These are phyloP conservation scores for Aspergillus wentii DNA, from an alignment of 495 filamentous ascomycete genomes.

Conservation along the genomic window DNA sequence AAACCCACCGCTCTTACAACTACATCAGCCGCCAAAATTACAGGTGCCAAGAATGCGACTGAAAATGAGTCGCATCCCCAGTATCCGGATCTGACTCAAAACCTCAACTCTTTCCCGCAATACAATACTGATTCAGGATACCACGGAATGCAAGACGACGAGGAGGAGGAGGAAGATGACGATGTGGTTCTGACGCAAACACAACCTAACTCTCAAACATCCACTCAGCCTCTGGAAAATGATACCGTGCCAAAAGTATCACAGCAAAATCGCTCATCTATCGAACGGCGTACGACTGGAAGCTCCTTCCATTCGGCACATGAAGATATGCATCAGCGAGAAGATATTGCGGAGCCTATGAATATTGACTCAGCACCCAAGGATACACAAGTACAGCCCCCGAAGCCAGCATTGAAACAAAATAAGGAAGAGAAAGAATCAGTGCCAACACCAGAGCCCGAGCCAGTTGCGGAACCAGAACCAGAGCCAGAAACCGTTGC, in stretches of 20 bases:
- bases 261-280: slow-evolving; percentile 20
- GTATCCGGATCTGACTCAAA: slow-evolving; percentile 30
- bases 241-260: slow-evolving; percentile 29
- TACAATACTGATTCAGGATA: slow-evolving; percentile 72
- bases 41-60: slow-evolving; percentile 15
- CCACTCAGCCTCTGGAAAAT: slow-evolving; percentile 31
- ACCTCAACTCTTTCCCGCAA: slow-evolving; percentile 36
- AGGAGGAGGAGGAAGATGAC: slow-evolving; percentile 30
- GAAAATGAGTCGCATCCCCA: slow-evolving; percentile 20
- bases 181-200: slow-evolving; percentile 29
- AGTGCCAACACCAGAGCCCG: slow-evolving; percentile 5
- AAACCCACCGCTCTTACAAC: slow-evolving; percentile 21
- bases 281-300: slow-evolving; percentile 49
- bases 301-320: slow-evolving; percentile 65
- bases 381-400: slow-evolving; percentile 9
- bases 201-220: slow-evolving; percentile 28
- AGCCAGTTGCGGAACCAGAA: slow-evolving; percentile 4
- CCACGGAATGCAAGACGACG: slow-evolving; percentile 63
- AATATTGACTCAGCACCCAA: slow-evolving; percentile 19
- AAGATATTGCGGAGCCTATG: slow-evolving; percentile 32
- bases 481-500: slow-evolving; percentile 12
- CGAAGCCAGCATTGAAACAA: slow-evolving; percentile 12
- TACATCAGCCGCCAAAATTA: slow-evolving; percentile 7
- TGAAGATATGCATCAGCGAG: slow-evolving; percentile 48
- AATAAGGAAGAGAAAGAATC: slow-evolving; percentile 5